Evolutionary conservation across 495 filamentous ascomycete species (phyloP).

Genomic region (Penicillium coffeae): DNA sequence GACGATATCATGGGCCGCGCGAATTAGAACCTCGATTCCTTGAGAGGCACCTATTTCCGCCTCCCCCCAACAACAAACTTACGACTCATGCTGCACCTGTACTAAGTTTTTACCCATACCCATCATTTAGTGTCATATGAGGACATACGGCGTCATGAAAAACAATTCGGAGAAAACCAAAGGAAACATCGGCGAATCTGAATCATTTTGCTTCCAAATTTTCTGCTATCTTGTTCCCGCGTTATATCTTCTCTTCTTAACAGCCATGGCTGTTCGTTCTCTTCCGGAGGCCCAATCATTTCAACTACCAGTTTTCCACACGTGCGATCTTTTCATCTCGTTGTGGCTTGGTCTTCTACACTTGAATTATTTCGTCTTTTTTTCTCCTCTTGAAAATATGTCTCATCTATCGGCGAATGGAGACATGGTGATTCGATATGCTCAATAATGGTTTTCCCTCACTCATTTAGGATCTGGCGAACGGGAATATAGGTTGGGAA

Average conservation of each 20-base stretch:
- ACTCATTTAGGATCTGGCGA: slow-evolving; percentile 2
- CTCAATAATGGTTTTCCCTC: not conserved
- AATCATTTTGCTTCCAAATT: slow-evolving; percentile 3
- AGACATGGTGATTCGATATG: slow-evolving; percentile 1
- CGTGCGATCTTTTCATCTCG: not conserved
- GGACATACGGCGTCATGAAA: slow-evolving; percentile 26
- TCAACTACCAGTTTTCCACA: not conserved
- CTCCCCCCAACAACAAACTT: slow-evolving; percentile 4
- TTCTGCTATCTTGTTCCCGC: not conserved
- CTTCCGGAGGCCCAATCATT: not conserved
- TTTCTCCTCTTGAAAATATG: slow-evolving; percentile 1
- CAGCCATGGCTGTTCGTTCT: not conserved
- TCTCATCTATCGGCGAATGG: slow-evolving; percentile 15
- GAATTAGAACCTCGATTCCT: slow-evolving; percentile 18
- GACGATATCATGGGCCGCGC: slow-evolving; percentile 67
- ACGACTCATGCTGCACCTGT: slow-evolving; percentile 26
- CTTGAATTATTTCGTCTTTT: not conserved
- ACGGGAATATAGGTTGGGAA: slow-evolving; percentile 13
- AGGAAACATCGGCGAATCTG: slow-evolving; percentile 6
- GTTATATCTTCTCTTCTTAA: not conserved
- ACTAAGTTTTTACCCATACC: slow-evolving; percentile 26
- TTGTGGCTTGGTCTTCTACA: not conserved
- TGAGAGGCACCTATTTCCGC: not conserved
- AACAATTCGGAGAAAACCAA: slow-evolving; percentile 14
- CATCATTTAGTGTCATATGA: slow-evolving; percentile 26